Base-by-base conservation (phyloP, 345 rosid species). In the Syzygium grande region DNA sequence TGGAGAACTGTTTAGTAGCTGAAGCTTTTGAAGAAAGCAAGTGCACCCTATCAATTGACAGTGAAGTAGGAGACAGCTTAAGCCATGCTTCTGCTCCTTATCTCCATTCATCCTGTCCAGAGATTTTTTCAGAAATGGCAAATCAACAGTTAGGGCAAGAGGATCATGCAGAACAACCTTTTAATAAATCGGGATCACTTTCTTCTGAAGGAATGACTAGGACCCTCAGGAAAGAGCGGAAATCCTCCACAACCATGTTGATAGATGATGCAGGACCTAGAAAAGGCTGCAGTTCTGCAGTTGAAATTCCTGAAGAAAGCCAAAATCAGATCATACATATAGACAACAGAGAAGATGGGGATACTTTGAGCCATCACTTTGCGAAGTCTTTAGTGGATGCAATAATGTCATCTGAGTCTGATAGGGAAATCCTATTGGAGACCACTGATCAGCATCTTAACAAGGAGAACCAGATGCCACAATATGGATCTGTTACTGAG, bases 391-490 rank as follows among this genome's bases (percentile, higher is more conserved):
- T 86, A 52, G 58, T 34, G 52, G 89, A 90, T 61, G 27, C 88
- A 52, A 61, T 27, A 59, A 86, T 59, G 58, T 90, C 87, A 16
- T 38, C 89, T 88, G 77, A 86, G 86, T 84, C 87, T 34, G 86
- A 27, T 16, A 85, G 41, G 30, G 88, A 90, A 58, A 49, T 87
- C 84, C 68, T 83, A 41, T 61, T 73, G 4, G 88, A 88, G 46
- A 83, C 51, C 51, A 85, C 56, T 23, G 52, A 86, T 89, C 84
- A 73, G 68, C 58, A 90, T 30, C 78, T 87, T 83, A 85, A 89
- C 85, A 89, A 90, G 59, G 92, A 91, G 79, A 90, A 86, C 88
- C 91, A 89, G 87, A 94, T 89, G 52, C 92, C 92, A 16, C 86
- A 86, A 30, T 93, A 90, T 59, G 59, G 79, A 30, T 63, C 87